Evolutionary conservation across 257 asterid genomes (phyloP).

Genomic region (Plectranthus barbatus): DNA sequence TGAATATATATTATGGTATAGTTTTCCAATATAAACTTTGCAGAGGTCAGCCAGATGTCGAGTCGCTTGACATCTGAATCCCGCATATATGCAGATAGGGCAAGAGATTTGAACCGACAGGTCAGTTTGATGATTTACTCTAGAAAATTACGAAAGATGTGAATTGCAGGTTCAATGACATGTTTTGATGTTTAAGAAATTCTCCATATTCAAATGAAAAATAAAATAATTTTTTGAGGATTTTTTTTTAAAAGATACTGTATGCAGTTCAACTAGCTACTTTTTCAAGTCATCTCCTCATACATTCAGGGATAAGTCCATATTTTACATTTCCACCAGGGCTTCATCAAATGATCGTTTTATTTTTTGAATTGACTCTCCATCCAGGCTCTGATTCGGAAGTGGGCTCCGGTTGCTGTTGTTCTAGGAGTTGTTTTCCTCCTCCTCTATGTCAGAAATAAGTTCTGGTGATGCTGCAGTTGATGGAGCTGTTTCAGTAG

Average conservation of each 20-base stretch:
- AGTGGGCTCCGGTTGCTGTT: slow-evolving; percentile 90
- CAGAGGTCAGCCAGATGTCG: slow-evolving; percentile 85
- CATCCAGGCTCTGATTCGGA: slow-evolving; percentile 95
- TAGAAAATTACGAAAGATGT: too few relatives aligned
- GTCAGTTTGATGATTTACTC: slow-evolving; percentile 32
- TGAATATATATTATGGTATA: slow-evolving; percentile 5
- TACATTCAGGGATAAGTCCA: not conserved
- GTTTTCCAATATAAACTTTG: slow-evolving; percentile 11
- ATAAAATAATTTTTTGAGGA: not conserved
- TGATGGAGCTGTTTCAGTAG: slow-evolving; percentile 6
- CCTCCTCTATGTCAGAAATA: slow-evolving; percentile 68
- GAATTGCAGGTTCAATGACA: not conserved
- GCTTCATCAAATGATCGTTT: not conserved
- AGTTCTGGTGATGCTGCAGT: slow-evolving; percentile 68
- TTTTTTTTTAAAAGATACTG: not conserved
- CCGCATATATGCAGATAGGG: slow-evolving; percentile 80
- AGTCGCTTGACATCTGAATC: slow-evolving; percentile 90
- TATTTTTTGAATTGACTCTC: not conserved
- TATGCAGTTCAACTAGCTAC: not conserved
- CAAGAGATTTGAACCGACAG: slow-evolving; percentile 93
- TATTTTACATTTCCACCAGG: not conserved
- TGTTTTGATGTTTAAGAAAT: not conserved
- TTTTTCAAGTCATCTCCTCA: not conserved
- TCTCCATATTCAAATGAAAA: not conserved
- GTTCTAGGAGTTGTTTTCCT: slow-evolving; percentile 81